Percentiles rank a stretch among this genome's conserved stretches.
These are phyloP conservation scores for Toxicodendron radicans DNA, from an alignment of 345 rosid genomes.

Conservation along the genomic window DNA sequence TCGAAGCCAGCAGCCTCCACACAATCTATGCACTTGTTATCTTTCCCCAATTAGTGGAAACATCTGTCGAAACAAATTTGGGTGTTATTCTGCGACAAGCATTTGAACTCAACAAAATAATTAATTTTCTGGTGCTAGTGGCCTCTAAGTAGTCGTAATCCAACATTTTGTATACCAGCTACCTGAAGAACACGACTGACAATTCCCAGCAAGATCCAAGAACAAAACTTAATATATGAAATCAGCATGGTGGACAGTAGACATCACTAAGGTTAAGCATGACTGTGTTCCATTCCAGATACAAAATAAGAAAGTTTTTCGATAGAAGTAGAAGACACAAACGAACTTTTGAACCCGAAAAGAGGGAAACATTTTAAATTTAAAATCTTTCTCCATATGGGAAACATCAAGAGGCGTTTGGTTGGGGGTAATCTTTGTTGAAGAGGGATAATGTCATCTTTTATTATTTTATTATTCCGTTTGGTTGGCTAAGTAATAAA, in stretches of 20 bases:
- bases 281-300: not conserved
- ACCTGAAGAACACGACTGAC: not conserved
- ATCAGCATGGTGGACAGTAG: not conserved
- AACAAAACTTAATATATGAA: not conserved
- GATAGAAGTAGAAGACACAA: not conserved
- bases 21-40: conserved; percentile 72
- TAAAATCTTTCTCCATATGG: too few relatives aligned
- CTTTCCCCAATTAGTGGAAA: conserved; percentile 72
- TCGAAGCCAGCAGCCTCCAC: conserved; percentile 66
- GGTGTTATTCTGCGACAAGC: not conserved
- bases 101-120: conserved; percentile 4
- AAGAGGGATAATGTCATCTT: too few relatives aligned
- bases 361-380: too few relatives aligned
- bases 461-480: too few relatives aligned
- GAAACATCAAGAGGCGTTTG: too few relatives aligned
- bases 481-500: too few relatives aligned
- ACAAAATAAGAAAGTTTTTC: not conserved
- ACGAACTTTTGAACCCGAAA: not conserved
- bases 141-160: not conserved
- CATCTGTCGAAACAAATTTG: conserved; percentile 43
- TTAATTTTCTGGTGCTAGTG: not conserved
- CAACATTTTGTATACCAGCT: not conserved
- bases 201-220: not conserved
- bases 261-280: not conserved
- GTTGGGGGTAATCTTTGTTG: too few relatives aligned